Evolutionary conservation across 176 grass and related monocot species (phyloP), one percentile per base, ranked within the genome.

Genomic region (Bolboschoenus planiculmis): DNA sequence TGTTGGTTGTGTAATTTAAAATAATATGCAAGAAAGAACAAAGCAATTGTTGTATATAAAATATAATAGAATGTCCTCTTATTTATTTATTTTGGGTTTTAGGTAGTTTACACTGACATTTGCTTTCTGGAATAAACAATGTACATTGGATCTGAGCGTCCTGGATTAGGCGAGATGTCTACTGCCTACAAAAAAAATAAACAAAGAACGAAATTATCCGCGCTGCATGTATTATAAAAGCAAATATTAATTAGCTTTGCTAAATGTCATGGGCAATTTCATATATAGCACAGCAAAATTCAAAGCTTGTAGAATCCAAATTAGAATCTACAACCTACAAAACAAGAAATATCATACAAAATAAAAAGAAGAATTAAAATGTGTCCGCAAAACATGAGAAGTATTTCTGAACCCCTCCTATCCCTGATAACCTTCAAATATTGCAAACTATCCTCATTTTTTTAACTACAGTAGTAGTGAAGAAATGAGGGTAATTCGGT

Each of bases 101-200:
- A 24, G 3, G n/a, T 72, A 27, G 20, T 73, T n/a, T 47, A 74
- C 21, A 40, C 68, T 1, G 68, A 74, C 40, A 24, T 23, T 65
- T 57, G 78, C 78, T 94, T 97, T 84, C 88, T 94, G 9, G 95
- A 92, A 83, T 75, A 92, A 24, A 94, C 87, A 72, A 92, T 68
- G 43, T 97, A 97, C 92, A 97, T 97, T 4, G 95, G 95, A 34
- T 97, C 95, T 34, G 92, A 89, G 56, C 86, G 83, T 79, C 92
- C 95, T 60, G 92, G 88, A 78, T 88, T 97, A 10, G 95, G 92
- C 47, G 95, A 94, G 87, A 97, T 97, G 79, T 97, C 95, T 64
- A 92, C 78, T 57, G 92, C 85, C 95, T 97, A 79, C 39, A 89
- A 58, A 21, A 79, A 89, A 40, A 70, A 33, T 24, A 27, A 36